These are phyloP conservation scores for Batkoa obscura DNA, from an alignment of 371 early-diverging fungal genomes.

Conservation along the genomic window DNA sequence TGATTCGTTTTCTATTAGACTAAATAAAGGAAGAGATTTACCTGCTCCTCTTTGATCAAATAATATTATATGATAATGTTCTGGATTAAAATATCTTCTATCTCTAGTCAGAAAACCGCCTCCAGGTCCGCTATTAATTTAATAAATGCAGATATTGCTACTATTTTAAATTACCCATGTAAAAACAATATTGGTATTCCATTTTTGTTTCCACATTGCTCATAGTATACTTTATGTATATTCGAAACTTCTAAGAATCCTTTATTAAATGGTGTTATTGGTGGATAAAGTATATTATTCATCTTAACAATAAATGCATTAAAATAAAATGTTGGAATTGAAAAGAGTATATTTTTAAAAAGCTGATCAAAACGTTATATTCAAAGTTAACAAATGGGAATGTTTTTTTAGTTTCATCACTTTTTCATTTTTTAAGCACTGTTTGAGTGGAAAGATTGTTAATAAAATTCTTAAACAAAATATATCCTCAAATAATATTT, in stretches of 20 bases:
- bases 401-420: too few species aligned
- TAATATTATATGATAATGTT: conserved; percentile 28
- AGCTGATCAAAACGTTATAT: too few species aligned
- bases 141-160: neutral
- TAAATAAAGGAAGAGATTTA: conserved; percentile 31
- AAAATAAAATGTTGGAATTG: too few species aligned
- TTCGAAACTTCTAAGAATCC: conserved; percentile 24
- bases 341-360: too few species aligned
- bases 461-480: too few species aligned
- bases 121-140: neutral
- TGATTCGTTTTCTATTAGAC: conserved; percentile 25
- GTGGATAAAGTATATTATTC: conserved; percentile 16
- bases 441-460: too few species aligned
- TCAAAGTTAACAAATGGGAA: too few species aligned
- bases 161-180: conserved; percentile 16
- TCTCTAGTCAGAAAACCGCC: conserved; percentile 12
- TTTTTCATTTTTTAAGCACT: too few species aligned
- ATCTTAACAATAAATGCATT: too few species aligned
- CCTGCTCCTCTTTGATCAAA: conserved; percentile 41
- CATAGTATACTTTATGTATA: conserved; percentile 29
- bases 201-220: conserved; percentile 15
- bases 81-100: conserved; percentile 34
- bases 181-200: conserved; percentile 27
- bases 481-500: too few species aligned
- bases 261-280: conserved; percentile 22